Percentiles rank a stretch among this genome's conserved stretches.
These are phyloP conservation scores for Emericellopsis cladophorae DNA, from an alignment of 2,329 filamentous ascomycete genomes.

Conservation along the genomic window DNA sequence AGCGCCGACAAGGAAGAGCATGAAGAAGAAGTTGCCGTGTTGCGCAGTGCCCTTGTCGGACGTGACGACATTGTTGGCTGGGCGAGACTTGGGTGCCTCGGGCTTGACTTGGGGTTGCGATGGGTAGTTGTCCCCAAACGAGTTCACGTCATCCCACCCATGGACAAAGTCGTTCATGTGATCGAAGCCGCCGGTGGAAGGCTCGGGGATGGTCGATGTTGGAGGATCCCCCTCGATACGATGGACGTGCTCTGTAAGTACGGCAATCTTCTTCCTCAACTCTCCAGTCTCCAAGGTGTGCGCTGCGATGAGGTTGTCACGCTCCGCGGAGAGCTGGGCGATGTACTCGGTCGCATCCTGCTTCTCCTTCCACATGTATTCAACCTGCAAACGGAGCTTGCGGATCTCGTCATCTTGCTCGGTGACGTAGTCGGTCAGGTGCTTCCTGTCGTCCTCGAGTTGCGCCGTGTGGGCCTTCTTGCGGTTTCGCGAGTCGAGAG, in stretches of 20 bases:
- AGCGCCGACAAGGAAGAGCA: slow-evolving; percentile 92
- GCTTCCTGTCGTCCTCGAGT: slow-evolving; percentile 93
- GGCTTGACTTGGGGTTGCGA: slow-evolving; percentile 50
- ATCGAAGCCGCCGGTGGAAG: slow-evolving; percentile 59
- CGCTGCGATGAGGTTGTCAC: slow-evolving; percentile 77
- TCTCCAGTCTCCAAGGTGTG: slow-evolving; percentile 87
- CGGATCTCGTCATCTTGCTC: slow-evolving; percentile 68
- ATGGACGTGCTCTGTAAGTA: slow-evolving; percentile 62
- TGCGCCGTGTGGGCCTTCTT: slow-evolving; percentile 98
- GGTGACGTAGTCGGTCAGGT: slow-evolving; percentile 63
- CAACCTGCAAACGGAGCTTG: slow-evolving; percentile 54
- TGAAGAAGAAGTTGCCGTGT: slow-evolving; percentile 74
- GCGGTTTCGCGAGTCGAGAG: slow-evolving; percentile 88
- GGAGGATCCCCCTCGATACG: slow-evolving; percentile 51
- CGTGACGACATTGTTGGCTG: slow-evolving; percentile 19
- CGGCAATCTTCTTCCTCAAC: slow-evolving; percentile 81
- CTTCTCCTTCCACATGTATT: slow-evolving; percentile 61
- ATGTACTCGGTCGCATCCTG: slow-evolving; percentile 65
- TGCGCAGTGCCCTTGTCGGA: slow-evolving; percentile 54
- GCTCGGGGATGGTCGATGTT: slow-evolving; percentile 26
- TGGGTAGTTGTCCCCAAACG: slow-evolving; percentile 58
- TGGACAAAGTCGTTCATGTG: slow-evolving; percentile 79
- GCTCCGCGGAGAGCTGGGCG: slow-evolving; percentile 68
- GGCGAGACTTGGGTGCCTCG: slow-evolving; percentile 43
- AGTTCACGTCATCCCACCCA: slow-evolving; percentile 64